Conservation (phyloP, 768 basidiomycete genomes). For the Suillus tomentosus region DNA sequence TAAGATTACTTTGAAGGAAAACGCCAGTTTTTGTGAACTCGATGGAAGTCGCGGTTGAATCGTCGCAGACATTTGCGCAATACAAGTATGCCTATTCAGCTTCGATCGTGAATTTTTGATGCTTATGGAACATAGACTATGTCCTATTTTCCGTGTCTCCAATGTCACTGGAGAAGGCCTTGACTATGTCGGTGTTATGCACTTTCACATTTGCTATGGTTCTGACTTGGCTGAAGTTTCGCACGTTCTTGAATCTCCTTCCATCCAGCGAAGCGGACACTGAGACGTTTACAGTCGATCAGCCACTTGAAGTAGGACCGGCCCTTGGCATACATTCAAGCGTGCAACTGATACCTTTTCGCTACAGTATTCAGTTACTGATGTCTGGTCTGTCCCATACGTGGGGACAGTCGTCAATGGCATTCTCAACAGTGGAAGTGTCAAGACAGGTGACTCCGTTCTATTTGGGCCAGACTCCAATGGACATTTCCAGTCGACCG, state of each 20-base stretch:
- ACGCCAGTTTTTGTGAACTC: conserved; percentile 84
- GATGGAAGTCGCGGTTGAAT: conserved; percentile 76
- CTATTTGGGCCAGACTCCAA: conserved; percentile 91
- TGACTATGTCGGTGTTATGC: conserved; percentile 53
- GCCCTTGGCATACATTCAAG: background rate
- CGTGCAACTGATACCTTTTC: conserved; percentile 10
- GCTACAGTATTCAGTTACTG: conserved; percentile 76
- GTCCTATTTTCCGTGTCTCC: conserved; percentile 89
- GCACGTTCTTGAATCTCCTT: conserved; percentile 88
- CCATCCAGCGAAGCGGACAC: conserved; percentile 85
- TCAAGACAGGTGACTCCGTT: conserved; percentile 80
- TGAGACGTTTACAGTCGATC: conserved; percentile 77
- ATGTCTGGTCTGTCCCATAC: conserved; percentile 87
- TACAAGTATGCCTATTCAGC: conserved; percentile 54
- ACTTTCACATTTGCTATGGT: background rate
- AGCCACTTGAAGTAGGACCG: conserved; percentile 69
- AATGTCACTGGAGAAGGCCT: conserved; percentile 96
- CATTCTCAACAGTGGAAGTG: conserved; percentile 72
- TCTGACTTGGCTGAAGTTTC: conserved; percentile 49
- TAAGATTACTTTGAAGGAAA: conserved; percentile 51
- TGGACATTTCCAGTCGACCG: conserved; percentile 79
- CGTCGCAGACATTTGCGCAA: conserved; percentile 71
- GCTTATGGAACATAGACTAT: conserved; percentile 53
- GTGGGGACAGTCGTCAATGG: conserved; percentile 86
- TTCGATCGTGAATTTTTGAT: background rate